Evolutionary conservation across 805 yeast genomes (phyloP).

Genomic region (Nadsonia fulvescens): DNA sequence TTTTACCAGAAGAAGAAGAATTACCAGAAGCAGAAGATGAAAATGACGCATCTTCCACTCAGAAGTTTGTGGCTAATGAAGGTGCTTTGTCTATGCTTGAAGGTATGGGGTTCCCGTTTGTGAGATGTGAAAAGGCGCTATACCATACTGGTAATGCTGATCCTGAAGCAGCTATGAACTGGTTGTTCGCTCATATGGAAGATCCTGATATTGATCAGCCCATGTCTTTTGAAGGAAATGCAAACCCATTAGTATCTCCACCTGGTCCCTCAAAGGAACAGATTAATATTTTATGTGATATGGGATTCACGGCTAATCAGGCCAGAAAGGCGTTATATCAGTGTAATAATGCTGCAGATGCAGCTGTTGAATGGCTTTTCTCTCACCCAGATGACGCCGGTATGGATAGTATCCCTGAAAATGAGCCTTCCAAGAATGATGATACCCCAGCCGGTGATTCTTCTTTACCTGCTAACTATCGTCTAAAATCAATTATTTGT

Average conservation of each 20-base stretch:
- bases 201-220: constrained; percentile 62
- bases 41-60: constrained; percentile 5
- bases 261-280: too few relatives aligned
- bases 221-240: constrained; percentile 17
- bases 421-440: constrained; percentile 8
- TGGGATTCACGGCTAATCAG: constrained; percentile 62
- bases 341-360: constrained; percentile 43
- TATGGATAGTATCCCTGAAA: constrained; percentile 1
- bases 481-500: constrained; percentile 50
- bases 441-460: constrained; percentile 10
- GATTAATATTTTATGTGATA: constrained; percentile 32
- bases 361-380: constrained; percentile 86
- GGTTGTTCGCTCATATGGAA: constrained; percentile 82
- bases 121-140: constrained; percentile 48
- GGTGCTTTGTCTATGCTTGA: constrained; percentile 33
- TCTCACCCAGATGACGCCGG: constrained; percentile 53
- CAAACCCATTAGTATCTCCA: constrained; percentile 3
- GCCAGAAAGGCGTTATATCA: constrained; percentile 57
- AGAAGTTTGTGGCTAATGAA: constrained; percentile 34
- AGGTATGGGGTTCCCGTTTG: constrained; percentile 78
- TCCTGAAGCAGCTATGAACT: constrained; percentile 66
- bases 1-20: constrained; percentile 24
- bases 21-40: constrained; percentile 19
- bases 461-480: constrained; percentile 23
- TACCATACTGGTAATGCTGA: constrained; percentile 49